Evolutionary conservation across 2,329 filamentous ascomycete species (phyloP).

Genomic region (Allantophomopsis cytisporea): DNA sequence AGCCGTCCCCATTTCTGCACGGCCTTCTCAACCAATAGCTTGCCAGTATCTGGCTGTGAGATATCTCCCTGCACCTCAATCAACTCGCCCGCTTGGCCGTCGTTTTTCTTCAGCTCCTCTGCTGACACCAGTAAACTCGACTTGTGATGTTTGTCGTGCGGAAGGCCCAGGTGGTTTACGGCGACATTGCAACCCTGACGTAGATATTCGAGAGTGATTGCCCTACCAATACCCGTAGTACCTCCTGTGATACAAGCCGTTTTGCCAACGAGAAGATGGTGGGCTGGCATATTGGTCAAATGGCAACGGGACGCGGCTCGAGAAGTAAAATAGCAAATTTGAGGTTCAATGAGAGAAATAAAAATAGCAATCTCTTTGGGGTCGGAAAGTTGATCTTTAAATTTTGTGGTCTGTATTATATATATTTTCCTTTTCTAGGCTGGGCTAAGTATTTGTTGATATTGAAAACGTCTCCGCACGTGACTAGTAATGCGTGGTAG

Average conservation of each 20-base stretch:
- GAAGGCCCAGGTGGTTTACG: constrained; percentile 63
- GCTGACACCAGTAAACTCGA: constrained; percentile 39
- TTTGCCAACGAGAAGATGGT: constrained; percentile 52
- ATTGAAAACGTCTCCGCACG: no score
- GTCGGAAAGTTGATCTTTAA: no score
- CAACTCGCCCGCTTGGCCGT: constrained; percentile 34
- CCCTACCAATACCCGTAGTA: constrained; percentile 74
- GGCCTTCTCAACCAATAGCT: constrained; percentile 50
- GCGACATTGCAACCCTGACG: constrained; percentile 66
- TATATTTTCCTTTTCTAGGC: no score
- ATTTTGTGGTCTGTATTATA: no score
- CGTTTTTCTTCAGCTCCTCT: constrained; percentile 27
- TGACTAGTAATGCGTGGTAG: no score
- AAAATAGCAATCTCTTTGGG: no score
- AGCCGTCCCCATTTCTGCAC: constrained; percentile 48
- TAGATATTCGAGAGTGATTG: constrained; percentile 69
- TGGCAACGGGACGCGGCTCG: not conserved
- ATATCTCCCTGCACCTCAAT: constrained; percentile 67
- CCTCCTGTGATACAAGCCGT: constrained; percentile 79
- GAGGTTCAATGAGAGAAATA: no score
- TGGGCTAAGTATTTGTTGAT: no score
- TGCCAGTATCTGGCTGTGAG: constrained; percentile 57
- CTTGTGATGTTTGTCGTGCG: constrained; percentile 35
- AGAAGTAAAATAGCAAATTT: no score
- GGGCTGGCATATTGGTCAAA: constrained; percentile 7